These are phyloP conservation scores for Berkeleyomyces basicola DNA, from an alignment of 2,329 filamentous ascomycete species.

Conservation along the genomic window DNA sequence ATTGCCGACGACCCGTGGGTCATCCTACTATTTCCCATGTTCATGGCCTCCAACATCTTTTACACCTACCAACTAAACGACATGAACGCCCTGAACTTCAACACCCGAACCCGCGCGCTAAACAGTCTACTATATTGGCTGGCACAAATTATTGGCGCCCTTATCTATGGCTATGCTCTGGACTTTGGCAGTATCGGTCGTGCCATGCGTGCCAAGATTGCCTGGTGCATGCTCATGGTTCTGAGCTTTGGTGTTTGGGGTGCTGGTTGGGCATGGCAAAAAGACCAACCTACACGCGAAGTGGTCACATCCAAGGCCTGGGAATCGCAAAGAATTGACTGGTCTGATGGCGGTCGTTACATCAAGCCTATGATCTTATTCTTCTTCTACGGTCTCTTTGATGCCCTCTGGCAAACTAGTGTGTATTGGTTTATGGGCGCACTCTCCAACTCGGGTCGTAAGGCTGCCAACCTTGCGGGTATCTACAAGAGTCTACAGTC, in stretches of 20 bases:
- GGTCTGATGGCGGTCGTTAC: slow-evolving; percentile 44
- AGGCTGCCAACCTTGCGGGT: slow-evolving; percentile 78
- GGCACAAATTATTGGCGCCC: slow-evolving; percentile 61
- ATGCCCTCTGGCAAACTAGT: slow-evolving; percentile 77
- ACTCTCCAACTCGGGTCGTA: slow-evolving; percentile 80
- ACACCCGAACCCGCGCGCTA: slow-evolving; percentile 40
- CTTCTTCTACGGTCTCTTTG: slow-evolving; percentile 80
- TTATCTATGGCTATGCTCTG: slow-evolving; percentile 54
- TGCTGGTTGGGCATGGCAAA: slow-evolving; percentile 65
- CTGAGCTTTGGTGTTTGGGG: slow-evolving; percentile 71
- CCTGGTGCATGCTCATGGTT: slow-evolving; percentile 43
- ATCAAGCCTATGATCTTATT: slow-evolving; percentile 74
- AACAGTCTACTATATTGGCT: slow-evolving; percentile 69
- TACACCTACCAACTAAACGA: slow-evolving; percentile 40
- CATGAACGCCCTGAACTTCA: slow-evolving; percentile 38
- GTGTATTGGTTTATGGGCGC: slow-evolving; percentile 95
- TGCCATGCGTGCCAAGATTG: slow-evolving; percentile 47
- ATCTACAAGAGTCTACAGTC: slow-evolving; percentile 79
- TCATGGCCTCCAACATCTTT: slow-evolving; percentile 39
- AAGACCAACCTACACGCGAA: slow-evolving; percentile 36
- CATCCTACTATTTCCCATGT: slow-evolving; percentile 46
- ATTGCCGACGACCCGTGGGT: slow-evolving; percentile 56
- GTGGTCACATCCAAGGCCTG: slow-evolving; percentile 19
- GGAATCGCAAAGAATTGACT: slow-evolving; percentile 34
- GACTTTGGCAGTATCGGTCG: slow-evolving; percentile 46